A percentile compares a stretch with the other conserved stretches of the same genome.
These are phyloP conservation scores for Candida nitratophila DNA, from an alignment of 805 yeast genomes.

Conservation along the genomic window DNA sequence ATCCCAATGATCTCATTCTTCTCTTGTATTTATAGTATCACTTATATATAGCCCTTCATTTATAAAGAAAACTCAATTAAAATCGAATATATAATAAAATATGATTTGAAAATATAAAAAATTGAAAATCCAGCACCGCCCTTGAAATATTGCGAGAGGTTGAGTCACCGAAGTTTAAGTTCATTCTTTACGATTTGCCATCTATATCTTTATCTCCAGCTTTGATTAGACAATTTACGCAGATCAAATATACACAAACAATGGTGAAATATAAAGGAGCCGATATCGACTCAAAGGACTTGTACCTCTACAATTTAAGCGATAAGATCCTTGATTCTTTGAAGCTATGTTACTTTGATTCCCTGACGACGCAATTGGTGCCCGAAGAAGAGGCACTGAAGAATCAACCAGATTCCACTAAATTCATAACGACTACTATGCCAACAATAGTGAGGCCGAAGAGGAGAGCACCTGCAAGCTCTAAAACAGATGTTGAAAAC, in stretches of 20 bases:
- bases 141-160: too few relatives aligned
- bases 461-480: slow-evolving; percentile 1
- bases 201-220: too few relatives aligned
- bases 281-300: slow-evolving; percentile 17
- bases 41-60: neutral
- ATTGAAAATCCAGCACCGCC: too few relatives aligned
- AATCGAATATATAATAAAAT: too few relatives aligned
- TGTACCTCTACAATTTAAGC: slow-evolving; percentile 44
- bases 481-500: too few relatives aligned
- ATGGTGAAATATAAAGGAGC: slow-evolving; percentile 1
- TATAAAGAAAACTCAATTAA: neutral
- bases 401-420: slow-evolving; percentile 3
- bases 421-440: neutral
- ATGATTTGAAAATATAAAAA: too few relatives aligned
- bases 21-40: neutral
- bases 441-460: slow-evolving; percentile 9
- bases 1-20: slow-evolving; percentile 14
- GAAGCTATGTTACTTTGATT: slow-evolving; percentile 49
- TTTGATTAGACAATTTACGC: too few relatives aligned
- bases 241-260: neutral
- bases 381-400: slow-evolving; percentile 13
- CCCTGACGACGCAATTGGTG: slow-evolving; percentile 30
- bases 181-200: too few relatives aligned
- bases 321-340: slow-evolving; percentile 35
- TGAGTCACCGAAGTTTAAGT: too few relatives aligned